These are phyloP conservation scores for Fusarium mexicanum DNA, from an alignment of 2,329 filamentous ascomycete species.

Conservation along the genomic window DNA sequence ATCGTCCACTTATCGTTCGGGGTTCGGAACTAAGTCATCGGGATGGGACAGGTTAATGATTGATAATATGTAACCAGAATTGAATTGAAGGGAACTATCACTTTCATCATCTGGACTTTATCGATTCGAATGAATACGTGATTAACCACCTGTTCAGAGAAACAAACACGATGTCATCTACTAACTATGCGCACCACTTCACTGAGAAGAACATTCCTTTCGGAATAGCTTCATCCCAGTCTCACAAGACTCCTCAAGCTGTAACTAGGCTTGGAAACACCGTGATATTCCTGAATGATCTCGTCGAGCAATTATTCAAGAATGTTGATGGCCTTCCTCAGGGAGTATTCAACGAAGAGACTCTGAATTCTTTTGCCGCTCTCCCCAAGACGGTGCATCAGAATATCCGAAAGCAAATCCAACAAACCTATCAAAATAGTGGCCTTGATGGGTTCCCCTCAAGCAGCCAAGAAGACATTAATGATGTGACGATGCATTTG, in stretches of 20 bases:
- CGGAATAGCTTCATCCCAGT: constrained; percentile 57
- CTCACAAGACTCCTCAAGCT: constrained; percentile 52
- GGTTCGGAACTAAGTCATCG: neutral
- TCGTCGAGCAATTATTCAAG: constrained; percentile 47
- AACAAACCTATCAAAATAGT: neutral
- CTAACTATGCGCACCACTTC: constrained; percentile 52
- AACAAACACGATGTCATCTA: neutral
- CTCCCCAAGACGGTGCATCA: neutral
- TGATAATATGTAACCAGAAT: neutral
- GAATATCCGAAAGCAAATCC: neutral
- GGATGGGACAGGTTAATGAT: neutral
- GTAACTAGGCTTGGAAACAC: constrained; percentile 61
- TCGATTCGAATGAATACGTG: accelerated
- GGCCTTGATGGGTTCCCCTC: constrained; percentile 7
- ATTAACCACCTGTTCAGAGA: accelerated
- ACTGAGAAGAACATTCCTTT: constrained; percentile 64
- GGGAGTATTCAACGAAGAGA: neutral
- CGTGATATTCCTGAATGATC: constrained; percentile 61
- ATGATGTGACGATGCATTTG: constrained; percentile 55
- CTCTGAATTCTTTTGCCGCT: constrained; percentile 21
- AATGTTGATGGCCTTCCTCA: constrained; percentile 36
- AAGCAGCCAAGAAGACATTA: constrained; percentile 20
- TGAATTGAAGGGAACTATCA: neutral
- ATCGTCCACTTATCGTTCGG: neutral
- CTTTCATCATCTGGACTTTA: no score